A percentile compares a stretch with the other conserved stretches of the same genome.
phyloP scores from a whole-genome alignment of 78 protist genomes.

The Cyanophora paradoxa region DNA sequence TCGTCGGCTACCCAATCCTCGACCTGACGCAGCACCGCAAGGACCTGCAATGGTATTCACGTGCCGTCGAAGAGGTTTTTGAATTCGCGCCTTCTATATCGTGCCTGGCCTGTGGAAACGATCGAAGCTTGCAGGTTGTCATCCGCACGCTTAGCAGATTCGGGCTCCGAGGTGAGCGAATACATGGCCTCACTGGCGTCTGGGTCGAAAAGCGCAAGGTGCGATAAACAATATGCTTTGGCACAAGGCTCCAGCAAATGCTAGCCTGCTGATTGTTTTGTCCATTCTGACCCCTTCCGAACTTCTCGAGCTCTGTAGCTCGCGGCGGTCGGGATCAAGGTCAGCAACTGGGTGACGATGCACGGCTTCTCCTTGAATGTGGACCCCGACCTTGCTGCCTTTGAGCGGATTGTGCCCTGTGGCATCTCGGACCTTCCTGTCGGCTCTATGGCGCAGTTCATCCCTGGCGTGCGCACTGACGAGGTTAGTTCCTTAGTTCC shows the following conservation, averaged over 20 bases:
- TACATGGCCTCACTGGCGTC: constrained; percentile 13
- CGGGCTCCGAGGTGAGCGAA: not conserved
- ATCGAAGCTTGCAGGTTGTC: no score
- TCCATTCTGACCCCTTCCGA: no score
- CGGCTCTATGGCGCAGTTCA: not conserved
- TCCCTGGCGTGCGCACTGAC: no score
- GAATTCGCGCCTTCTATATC: no score
- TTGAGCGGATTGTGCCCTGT: constrained; percentile 22
- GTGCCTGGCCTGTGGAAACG: no score
- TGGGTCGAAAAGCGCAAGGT: constrained; percentile 8
- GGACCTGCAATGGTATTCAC: constrained; percentile 21
- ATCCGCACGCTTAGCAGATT: not conserved
- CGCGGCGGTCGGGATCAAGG: constrained; percentile 12
- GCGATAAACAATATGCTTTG: no score
- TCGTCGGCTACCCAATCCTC: constrained; percentile 11
- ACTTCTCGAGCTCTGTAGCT: no score
- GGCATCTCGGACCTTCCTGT: constrained; percentile 2
- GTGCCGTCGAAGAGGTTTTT: constrained; percentile 9
- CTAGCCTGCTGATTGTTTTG: no score
- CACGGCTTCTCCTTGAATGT: constrained; percentile 24
- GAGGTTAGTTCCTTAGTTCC: no score
- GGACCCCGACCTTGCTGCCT: not conserved
- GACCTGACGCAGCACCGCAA: not conserved
- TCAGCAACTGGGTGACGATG: constrained; percentile 9
- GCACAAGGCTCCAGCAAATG: no score